Evolutionary conservation across 139 green algal species (phyloP).

Genomic region (Astrephomene gubernaculifera): DNA sequence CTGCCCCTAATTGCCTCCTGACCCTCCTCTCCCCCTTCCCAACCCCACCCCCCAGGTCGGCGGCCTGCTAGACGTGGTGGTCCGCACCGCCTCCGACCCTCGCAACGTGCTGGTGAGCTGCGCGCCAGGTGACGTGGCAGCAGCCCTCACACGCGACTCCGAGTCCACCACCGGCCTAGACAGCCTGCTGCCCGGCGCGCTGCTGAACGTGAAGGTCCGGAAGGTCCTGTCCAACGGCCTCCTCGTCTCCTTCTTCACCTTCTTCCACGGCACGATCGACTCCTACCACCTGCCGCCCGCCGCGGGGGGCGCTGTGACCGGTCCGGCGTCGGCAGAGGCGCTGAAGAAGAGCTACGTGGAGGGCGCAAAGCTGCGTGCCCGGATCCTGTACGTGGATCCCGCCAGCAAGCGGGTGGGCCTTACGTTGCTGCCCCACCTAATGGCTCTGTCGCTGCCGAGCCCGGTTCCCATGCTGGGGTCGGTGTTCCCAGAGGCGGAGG

Average conservation of each 20-base stretch:
- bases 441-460: slow-evolving; percentile 44
- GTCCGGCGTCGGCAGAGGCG: neutral
- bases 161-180: slow-evolving; percentile 52
- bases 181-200: slow-evolving; percentile 79
- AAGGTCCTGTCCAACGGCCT: slow-evolving; percentile 83
- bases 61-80: slow-evolving; percentile 70
- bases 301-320: neutral
- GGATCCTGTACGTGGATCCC: slow-evolving; percentile 89
- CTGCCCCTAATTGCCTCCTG: neutral
- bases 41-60: slow-evolving; percentile 38
- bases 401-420: slow-evolving; percentile 80
- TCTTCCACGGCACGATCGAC: slow-evolving; percentile 92
- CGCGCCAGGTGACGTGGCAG: slow-evolving; percentile 23
- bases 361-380: slow-evolving; percentile 66
- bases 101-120: slow-evolving; percentile 36
- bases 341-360: neutral
- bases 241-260: slow-evolving; percentile 88
- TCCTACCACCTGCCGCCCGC: slow-evolving; percentile 78
- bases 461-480: slow-evolving; percentile 60
- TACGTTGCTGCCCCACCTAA: slow-evolving; percentile 78
- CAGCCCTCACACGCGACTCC: neutral
- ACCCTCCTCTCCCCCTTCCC: neutral
- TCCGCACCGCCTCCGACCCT: slow-evolving; percentile 34
- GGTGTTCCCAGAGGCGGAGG: slow-evolving; percentile 56
- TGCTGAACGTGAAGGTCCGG: slow-evolving; percentile 78